Evolutionary conservation across 305 asterid species (phyloP).

Genomic region (Plantago lanceolata): DNA sequence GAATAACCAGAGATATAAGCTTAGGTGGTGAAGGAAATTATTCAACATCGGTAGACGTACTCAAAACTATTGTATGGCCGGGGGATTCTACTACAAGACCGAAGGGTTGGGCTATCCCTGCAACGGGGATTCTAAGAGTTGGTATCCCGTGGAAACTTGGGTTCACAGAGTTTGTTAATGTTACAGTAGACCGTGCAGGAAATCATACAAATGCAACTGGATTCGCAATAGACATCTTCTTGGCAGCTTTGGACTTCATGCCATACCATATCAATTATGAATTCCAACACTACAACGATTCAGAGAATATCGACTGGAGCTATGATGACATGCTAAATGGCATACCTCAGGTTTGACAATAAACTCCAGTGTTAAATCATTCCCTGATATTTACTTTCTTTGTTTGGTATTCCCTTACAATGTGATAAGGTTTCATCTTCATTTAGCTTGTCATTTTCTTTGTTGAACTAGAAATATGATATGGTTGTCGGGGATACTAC

Average conservation of each 20-base stretch:
- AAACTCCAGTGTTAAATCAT: not conserved
- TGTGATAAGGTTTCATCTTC: not conserved
- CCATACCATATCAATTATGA: conserved; percentile 20
- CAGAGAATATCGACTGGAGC: conserved; percentile 12
- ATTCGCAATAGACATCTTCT: conserved; percentile 38
- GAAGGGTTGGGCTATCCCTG: conserved; percentile 34
- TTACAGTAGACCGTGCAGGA: conserved; percentile 22
- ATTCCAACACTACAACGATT: conserved; percentile 19
- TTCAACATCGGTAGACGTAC: conserved; percentile 25
- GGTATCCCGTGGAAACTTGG: conserved; percentile 39
- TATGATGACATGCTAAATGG: conserved; percentile 24
- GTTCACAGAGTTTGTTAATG: conserved; percentile 31
- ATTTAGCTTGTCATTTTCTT: not conserved
- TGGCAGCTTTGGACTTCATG: conserved; percentile 16
- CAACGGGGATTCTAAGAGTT: conserved; percentile 28
- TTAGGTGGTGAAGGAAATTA: conserved; percentile 13
- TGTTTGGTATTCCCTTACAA: not conserved
- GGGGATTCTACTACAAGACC: conserved; percentile 37
- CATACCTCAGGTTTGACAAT: conserved; percentile 28
- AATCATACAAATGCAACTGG: conserved; percentile 28
- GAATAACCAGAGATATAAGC: conserved; percentile 22
- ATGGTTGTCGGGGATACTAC: conserved; percentile 2
- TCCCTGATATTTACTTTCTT: not conserved
- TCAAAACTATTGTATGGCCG: conserved; percentile 37
- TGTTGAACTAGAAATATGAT: conserved; percentile 14